A percentile compares a stretch with the other conserved stretches of the same genome.
Conservation (phyloP, 2,329 filamentous ascomycete species). For the Cercospora sesami region DNA sequence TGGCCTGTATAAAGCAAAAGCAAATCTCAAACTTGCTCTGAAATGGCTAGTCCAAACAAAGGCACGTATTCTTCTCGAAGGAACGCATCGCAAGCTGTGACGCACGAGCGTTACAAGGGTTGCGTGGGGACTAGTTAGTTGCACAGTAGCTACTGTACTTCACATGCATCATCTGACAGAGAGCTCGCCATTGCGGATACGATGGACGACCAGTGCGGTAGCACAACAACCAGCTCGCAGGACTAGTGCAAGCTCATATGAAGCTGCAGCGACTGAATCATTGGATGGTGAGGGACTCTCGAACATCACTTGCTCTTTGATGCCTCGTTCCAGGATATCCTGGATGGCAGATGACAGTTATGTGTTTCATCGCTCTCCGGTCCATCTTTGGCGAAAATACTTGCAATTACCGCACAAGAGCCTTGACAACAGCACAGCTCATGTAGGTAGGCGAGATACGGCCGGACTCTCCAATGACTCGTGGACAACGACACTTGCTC, state of each 20-base stretch:
- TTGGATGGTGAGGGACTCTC: neutral
- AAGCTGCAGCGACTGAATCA: neutral
- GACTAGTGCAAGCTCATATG: neutral
- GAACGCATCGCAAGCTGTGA: slow-evolving; percentile 3
- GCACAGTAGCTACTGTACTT: neutral
- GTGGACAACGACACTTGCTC: neutral
- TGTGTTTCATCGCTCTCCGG: neutral
- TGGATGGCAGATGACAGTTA: neutral
- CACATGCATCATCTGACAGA: neutral
- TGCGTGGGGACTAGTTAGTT: neutral
- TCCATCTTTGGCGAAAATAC: neutral
- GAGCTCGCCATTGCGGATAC: neutral
- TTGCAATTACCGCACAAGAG: neutral
- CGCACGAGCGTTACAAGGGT: neutral
- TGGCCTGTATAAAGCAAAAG: neutral
- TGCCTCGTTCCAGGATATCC: neutral
- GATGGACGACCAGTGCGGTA: neutral
- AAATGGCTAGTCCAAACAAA: neutral
- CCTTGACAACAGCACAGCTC: neutral
- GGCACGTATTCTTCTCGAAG: neutral
- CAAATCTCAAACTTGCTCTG: neutral
- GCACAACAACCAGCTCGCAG: neutral
- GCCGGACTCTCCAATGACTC: neutral
- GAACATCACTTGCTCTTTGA: neutral
- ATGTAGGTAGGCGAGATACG: neutral